phyloP scores from a whole-genome alignment of 2,329 filamentous ascomycete species.

The Lecanicillium sp. region DNA sequence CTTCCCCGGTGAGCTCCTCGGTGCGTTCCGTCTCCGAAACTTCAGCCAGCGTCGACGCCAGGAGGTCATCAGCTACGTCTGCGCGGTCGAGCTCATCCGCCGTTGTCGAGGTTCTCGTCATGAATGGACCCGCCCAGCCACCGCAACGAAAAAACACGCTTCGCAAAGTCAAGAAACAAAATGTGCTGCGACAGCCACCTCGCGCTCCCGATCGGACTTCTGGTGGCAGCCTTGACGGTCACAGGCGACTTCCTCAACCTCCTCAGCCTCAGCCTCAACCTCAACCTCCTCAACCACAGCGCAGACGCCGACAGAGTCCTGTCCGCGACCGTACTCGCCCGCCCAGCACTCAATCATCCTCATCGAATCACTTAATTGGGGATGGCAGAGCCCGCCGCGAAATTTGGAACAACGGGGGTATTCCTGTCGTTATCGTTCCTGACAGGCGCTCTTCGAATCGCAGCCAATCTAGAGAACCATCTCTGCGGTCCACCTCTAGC shows the following conservation, averaged over 20 bases:
- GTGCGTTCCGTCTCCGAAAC: conserved; percentile 33
- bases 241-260: conserved; percentile 9
- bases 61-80: conserved; percentile 49
- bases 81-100: conserved; percentile 49
- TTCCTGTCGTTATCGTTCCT: conserved; percentile 58
- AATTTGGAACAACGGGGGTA: conserved; percentile 52
- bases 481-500: conserved; percentile 56
- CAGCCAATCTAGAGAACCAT: conserved; percentile 47
- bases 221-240: not conserved
- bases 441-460: conserved; percentile 50
- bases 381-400: conserved; percentile 50
- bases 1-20: conserved; percentile 27
- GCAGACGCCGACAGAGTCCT: not conserved
- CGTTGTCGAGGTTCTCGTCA: conserved; percentile 51
- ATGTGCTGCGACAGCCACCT: conserved; percentile 32
- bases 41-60: conserved; percentile 37
- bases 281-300: conserved; percentile 8
- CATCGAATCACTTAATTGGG: not conserved
- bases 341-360: conserved; percentile 41
- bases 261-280: not conserved
- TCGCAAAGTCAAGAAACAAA: conserved; percentile 55
- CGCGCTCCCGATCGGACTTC: conserved; percentile 4
- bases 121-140: conserved; percentile 41
- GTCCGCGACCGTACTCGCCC: conserved; percentile 19
- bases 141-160: conserved; percentile 47